phyloP scores from a whole-genome alignment of 345 rosid genomes.

The Ricinus communis region DNA sequence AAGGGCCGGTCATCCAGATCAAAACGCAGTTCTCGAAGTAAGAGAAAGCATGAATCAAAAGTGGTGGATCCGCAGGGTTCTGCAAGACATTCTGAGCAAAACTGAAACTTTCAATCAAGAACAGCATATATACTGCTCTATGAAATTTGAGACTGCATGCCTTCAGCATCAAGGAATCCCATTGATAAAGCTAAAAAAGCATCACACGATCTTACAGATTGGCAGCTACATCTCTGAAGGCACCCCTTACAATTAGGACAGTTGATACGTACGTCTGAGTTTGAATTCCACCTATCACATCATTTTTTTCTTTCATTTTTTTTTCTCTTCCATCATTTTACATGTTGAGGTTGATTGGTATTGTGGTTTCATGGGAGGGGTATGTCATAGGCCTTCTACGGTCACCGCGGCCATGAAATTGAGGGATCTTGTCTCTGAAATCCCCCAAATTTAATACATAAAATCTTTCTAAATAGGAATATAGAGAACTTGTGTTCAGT shows the following conservation, averaged over 20 bases:
- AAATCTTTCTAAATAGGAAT: conserved; percentile 31
- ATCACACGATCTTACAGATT: conserved; percentile 15
- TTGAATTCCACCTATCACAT: conserved; percentile 20
- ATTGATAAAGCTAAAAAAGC: conserved; percentile 2
- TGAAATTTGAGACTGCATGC: conserved; percentile 23
- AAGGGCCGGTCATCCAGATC: conserved; percentile 59
- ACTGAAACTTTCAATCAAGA: conserved; percentile 21
- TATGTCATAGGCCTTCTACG: conserved; percentile 18
- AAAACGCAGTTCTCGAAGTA: conserved; percentile 59
- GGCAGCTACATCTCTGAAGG: conserved; percentile 26
- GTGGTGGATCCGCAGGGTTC: conserved; percentile 44
- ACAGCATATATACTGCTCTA: conserved; percentile 8
- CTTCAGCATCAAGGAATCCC: conserved; percentile 14
- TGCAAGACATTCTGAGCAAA: conserved; percentile 49
- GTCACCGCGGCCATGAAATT: conserved; percentile 15
- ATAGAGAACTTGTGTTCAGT: conserved; percentile 24
- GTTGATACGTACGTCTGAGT: conserved; percentile 21
- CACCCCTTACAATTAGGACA: conserved; percentile 18
- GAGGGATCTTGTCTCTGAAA: conserved; percentile 31
- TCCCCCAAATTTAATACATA: conserved; percentile 40
- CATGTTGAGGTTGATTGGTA: conserved; percentile 31
- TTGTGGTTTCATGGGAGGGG: conserved; percentile 17
- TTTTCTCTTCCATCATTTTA: neutral
- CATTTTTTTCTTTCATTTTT: conserved; percentile 6
- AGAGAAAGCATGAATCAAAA: conserved; percentile 73